Evolutionary conservation across 2,329 filamentous ascomycete genomes (phyloP), one percentile per base, ranked within the genome.

Genomic region (Grosmannia serpens): DNA sequence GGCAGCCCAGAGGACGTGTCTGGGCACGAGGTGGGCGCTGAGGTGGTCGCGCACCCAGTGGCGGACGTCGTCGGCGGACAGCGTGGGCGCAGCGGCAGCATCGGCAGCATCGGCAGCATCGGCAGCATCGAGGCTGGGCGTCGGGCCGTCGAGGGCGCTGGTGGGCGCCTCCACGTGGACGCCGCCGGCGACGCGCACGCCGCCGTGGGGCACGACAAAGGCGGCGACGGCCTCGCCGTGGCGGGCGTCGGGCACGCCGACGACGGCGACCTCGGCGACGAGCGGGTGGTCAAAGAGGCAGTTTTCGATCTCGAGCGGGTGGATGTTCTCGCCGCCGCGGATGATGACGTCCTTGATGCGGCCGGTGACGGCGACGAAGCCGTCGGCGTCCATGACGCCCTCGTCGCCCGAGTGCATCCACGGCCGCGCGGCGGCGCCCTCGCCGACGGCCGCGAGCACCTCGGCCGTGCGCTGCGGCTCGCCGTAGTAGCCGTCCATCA

Each of bases 361-460:
- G 3, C 91, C 90, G 1, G 91, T 96, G 67, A 97, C 96, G 64
- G 82, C 81, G 2, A 96, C 82, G 68, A 91, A 97, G 2, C 92
- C 94, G 31, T 91, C 79, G 5, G 73, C 77, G 61, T 95, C 89
- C 81, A 97, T 95, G 56, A 77, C 74, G 2, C 91, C 94, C 75
- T 97, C 92, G 67, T 99, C 94, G 24, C 94, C 94, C 0, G 88
- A 95, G 71, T 88, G 78, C 87, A 97, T 94, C 92, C 92, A 97
- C 35, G 53, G 22, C 13, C 1, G n/a, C 41, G n/a, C 38, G 22
- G 87, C 68, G 52, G 3, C 13, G 11, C 79, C 72, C 2, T 74
- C 69, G 9, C 17, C 50, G 10, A 53, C 61, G 7, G 9, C 13
- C 1, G 20, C 31, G 20, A 61, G 26, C 6, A 87, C 89, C 67